A percentile compares a stretch with the other conserved stretches of the same genome.
phyloP scores from a whole-genome alignment of 2,329 filamentous ascomycete species.

The Xylariaceae sp. region DNA sequence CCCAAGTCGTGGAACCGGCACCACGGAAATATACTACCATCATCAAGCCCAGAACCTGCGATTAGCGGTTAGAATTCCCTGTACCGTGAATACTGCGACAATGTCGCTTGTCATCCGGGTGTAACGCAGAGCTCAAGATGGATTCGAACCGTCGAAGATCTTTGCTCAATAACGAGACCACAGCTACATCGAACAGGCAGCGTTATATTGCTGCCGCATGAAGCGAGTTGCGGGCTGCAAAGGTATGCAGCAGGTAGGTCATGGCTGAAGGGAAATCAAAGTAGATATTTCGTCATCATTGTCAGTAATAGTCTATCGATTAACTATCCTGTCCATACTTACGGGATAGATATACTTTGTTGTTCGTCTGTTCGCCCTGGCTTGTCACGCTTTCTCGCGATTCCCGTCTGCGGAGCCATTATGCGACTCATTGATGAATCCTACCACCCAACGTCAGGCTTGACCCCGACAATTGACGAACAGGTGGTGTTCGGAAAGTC shows the following conservation, averaged over 20 bases:
- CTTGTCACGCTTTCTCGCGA: too few relatives aligned
- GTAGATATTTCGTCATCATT: too few relatives aligned
- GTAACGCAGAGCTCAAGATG: neutral
- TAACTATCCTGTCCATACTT: too few relatives aligned
- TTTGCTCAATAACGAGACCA: too few relatives aligned
- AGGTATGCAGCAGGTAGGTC: neutral
- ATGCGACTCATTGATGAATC: neutral
- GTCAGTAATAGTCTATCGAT: too few relatives aligned
- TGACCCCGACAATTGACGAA: neutral
- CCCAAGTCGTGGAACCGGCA: conserved; percentile 1
- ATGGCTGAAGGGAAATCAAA: neutral
- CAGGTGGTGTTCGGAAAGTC: neutral
- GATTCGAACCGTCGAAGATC: too few relatives aligned
- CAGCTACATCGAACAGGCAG: neutral
- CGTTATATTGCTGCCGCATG: neutral
- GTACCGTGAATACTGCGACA: neutral
- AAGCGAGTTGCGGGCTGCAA: neutral
- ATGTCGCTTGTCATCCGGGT: neutral
- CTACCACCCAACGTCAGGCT: neutral
- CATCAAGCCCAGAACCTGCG: conserved; percentile 4
- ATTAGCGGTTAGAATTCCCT: conserved; percentile 4
- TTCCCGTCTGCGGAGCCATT: too few relatives aligned
- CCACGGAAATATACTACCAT: neutral
- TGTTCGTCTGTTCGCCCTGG: too few relatives aligned
- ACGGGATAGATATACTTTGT: too few relatives aligned